A percentile compares a stretch with the other conserved stretches of the same genome.
These are phyloP conservation scores for Claviceps humidiphila DNA, from an alignment of 2,329 filamentous ascomycete genomes.

Conservation along the genomic window DNA sequence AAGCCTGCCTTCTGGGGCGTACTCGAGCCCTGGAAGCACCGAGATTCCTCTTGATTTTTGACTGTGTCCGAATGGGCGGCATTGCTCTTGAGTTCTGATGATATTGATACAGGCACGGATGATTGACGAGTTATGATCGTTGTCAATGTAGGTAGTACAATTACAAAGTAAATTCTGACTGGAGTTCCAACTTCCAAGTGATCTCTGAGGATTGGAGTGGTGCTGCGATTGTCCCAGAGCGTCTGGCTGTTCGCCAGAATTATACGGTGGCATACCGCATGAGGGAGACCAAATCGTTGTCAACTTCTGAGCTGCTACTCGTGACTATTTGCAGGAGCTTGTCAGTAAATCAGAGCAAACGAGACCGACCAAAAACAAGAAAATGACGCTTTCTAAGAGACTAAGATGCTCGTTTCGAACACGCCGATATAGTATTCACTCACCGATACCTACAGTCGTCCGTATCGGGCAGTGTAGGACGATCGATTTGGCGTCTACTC, in stretches of 20 bases:
- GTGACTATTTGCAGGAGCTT: slow-evolving; percentile 5
- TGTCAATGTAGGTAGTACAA: no score
- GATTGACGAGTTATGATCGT: no score
- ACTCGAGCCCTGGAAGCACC: no score
- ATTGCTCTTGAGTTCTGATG: no score
- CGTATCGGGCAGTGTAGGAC: no score
- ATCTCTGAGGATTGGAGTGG: not conserved
- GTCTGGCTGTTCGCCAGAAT: slow-evolving; percentile 4
- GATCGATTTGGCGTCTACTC: no score
- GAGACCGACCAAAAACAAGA: not conserved
- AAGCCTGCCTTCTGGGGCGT: no score
- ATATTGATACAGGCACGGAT: no score
- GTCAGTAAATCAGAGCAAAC: slow-evolving; percentile 1
- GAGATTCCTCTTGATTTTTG: no score
- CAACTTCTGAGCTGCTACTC: not conserved
- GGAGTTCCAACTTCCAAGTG: not conserved
- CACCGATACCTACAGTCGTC: no score
- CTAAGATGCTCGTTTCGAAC: slow-evolving; percentile 5
- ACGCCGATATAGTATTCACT: not conserved
- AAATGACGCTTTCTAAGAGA: slow-evolving; percentile 4
- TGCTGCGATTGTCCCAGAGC: slow-evolving; percentile 2
- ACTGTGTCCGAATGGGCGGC: no score
- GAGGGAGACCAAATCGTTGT: slow-evolving; percentile 3
- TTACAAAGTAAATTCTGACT: not conserved
- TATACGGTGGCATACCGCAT: slow-evolving; percentile 1